Percentiles rank a stretch among this genome's conserved stretches.
phyloP scores from a whole-genome alignment of 805 yeast species.

The Torulaspora indica region DNA sequence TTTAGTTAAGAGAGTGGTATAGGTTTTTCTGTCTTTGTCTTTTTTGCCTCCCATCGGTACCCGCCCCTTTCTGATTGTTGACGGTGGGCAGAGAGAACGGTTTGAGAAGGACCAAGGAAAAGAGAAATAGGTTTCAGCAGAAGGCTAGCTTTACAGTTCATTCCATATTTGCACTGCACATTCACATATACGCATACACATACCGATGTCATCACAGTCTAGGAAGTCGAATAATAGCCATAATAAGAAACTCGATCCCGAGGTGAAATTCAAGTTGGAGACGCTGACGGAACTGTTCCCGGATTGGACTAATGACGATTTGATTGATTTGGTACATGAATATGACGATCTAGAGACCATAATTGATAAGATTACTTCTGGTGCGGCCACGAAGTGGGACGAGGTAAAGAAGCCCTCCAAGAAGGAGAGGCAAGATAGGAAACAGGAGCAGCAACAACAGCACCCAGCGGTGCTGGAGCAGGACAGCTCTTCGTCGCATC shows the following conservation, averaged over 20 bases:
- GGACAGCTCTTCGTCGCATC: constrained; percentile 10
- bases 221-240: constrained; percentile 28
- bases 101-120: too few species aligned
- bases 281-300: constrained; percentile 84
- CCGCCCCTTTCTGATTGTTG: constrained; percentile 1
- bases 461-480: constrained; percentile 18
- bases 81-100: neutral
- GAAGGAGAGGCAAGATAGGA: constrained; percentile 45
- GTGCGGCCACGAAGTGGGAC: constrained; percentile 90
- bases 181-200: constrained; percentile 14
- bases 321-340: constrained; percentile 69
- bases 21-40: neutral
- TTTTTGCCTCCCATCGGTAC: neutral
- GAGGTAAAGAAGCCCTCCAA: constrained; percentile 70
- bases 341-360: constrained; percentile 72
- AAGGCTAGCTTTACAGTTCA: neutral
- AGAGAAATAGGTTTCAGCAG: neutral
- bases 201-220: constrained; percentile 22
- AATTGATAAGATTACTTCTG: constrained; percentile 82
- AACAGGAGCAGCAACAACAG: constrained; percentile 25
- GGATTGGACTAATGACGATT: constrained; percentile 87
- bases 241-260: constrained; percentile 32
- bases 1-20: neutral
- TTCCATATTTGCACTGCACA: neutral
- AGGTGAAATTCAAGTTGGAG: constrained; percentile 40